phyloP scores from a whole-genome alignment of 345 rosid genomes.

The Melaleuca alternifolia region DNA sequence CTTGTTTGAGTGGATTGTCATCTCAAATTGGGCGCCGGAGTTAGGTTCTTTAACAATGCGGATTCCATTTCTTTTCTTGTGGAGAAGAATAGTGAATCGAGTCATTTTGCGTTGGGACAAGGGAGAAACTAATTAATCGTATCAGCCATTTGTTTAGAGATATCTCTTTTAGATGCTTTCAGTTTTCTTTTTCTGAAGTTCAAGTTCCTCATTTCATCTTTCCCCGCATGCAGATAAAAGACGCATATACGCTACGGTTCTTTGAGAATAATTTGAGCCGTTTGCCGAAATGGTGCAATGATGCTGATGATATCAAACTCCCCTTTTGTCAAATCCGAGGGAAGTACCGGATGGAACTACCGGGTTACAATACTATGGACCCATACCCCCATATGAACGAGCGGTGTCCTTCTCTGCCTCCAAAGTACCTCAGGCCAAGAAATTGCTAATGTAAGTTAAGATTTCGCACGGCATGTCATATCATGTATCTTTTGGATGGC shows the following conservation, averaged over 20 bases:
- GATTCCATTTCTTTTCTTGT: not conserved
- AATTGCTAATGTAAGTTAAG: slow-evolving; percentile 29
- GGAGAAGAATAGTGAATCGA: not conserved
- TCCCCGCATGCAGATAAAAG: slow-evolving; percentile 42
- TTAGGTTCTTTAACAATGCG: not conserved
- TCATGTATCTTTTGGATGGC: not conserved
- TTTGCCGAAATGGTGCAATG: slow-evolving; percentile 91
- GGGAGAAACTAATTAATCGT: not conserved
- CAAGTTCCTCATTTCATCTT: not conserved
- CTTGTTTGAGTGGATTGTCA: not conserved
- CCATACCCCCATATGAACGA: slow-evolving; percentile 92
- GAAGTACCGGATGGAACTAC: slow-evolving; percentile 93
- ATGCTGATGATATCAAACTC: slow-evolving; percentile 54
- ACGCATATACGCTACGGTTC: slow-evolving; percentile 70
- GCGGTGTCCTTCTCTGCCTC: slow-evolving; percentile 79
- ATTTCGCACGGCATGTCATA: not conserved
- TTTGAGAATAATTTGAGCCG: slow-evolving; percentile 73
- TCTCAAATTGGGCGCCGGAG: not conserved
- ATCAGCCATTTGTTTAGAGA: not conserved
- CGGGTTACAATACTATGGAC: slow-evolving; percentile 74
- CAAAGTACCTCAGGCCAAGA: slow-evolving; percentile 73
- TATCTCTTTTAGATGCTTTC: not conserved
- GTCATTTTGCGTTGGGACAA: not conserved
- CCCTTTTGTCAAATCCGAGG: slow-evolving; percentile 90
- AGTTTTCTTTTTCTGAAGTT: not conserved